Evolutionary conservation across 2,329 filamentous ascomycete genomes (phyloP).

Genomic region (Pseudogymnoascus sp.): DNA sequence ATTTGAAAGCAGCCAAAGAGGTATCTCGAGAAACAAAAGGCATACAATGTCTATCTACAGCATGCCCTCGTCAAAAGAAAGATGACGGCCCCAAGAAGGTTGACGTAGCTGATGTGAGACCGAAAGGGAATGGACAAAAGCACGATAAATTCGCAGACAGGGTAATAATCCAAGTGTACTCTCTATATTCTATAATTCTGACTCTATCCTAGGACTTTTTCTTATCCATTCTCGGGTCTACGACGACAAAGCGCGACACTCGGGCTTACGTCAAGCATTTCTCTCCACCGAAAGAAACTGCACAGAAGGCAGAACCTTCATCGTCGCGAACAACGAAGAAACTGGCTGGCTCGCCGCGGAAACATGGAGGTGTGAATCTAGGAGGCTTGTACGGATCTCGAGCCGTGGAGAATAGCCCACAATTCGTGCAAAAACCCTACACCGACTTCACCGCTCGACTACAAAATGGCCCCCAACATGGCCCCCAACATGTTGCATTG

Average conservation of each 20-base stretch:
- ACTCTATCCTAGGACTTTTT: slow-evolving; percentile 65
- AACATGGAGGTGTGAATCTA: slow-evolving; percentile 47
- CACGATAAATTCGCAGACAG: slow-evolving; percentile 42
- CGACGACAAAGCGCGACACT: slow-evolving; percentile 86
- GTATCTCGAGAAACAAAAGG: slow-evolving; percentile 11
- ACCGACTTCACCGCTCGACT: slow-evolving; percentile 27
- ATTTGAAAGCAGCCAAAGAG: neutral
- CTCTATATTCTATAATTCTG: slow-evolving; percentile 7
- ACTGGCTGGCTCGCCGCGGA: slow-evolving; percentile 10
- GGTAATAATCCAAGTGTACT: slow-evolving; percentile 29
- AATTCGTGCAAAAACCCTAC: slow-evolving; percentile 47
- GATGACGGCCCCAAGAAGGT: slow-evolving; percentile 22
- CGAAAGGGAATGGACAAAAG: slow-evolving; percentile 36
- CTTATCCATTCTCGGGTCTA: slow-evolving; percentile 77
- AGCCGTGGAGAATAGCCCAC: slow-evolving; percentile 51
- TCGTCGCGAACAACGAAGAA: slow-evolving; percentile 17
- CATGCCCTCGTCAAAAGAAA: slow-evolving; percentile 19
- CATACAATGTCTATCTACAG: slow-evolving; percentile 16
- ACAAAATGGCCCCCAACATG: slow-evolving; percentile 27
- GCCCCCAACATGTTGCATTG: slow-evolving; percentile 65
- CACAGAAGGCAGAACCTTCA: slow-evolving; percentile 29
- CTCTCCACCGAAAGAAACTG: slow-evolving; percentile 37
- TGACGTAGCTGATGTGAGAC: slow-evolving; percentile 23
- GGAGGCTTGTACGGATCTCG: slow-evolving; percentile 52
- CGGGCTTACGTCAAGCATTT: slow-evolving; percentile 88